These are phyloP conservation scores for Pittosporum tobira DNA, from an alignment of 129 eudicot genomes.

Conservation along the genomic window DNA sequence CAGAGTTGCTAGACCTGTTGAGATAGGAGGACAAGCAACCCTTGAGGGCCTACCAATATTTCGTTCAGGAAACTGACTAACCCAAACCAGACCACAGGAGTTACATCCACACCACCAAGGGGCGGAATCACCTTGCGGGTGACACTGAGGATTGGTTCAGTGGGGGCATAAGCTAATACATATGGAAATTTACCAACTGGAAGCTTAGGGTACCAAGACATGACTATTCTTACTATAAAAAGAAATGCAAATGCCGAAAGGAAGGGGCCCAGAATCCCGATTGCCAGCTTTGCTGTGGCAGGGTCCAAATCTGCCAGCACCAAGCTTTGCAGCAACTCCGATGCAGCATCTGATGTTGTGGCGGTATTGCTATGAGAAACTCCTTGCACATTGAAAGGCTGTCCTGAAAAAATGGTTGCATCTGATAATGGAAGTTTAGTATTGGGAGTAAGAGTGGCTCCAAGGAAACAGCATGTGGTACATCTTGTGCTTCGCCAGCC, in stretches of 20 bases:
- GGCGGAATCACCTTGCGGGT: slow-evolving; percentile 94
- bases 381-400: slow-evolving; percentile 11
- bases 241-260: slow-evolving; percentile 83
- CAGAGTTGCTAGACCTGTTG: slow-evolving; percentile 56
- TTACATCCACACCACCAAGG: slow-evolving; percentile 90
- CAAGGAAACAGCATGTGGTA: slow-evolving; percentile 27
- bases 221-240: slow-evolving; percentile 75
- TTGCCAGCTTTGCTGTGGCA: slow-evolving; percentile 81
- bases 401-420: slow-evolving; percentile 1
- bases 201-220: slow-evolving; percentile 98
- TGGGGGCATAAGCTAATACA: slow-evolving; percentile 86
- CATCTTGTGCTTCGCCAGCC: slow-evolving; percentile 8
- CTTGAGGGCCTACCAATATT: slow-evolving; percentile 88
- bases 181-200: slow-evolving; percentile 89
- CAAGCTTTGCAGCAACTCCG: slow-evolving; percentile 27
- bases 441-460: slow-evolving; percentile 26
- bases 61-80: slow-evolving; percentile 78
- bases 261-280: slow-evolving; percentile 68
- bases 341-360: slow-evolving; percentile 16
- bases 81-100: slow-evolving; percentile 98
- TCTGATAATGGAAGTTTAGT: slow-evolving; percentile 13
- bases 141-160: slow-evolving; percentile 66
- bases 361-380: neutral
- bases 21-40: slow-evolving; percentile 84
- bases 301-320: slow-evolving; percentile 70